Base-by-base conservation (phyloP, 345 rosid genomes). In the Draba incana region DNA sequence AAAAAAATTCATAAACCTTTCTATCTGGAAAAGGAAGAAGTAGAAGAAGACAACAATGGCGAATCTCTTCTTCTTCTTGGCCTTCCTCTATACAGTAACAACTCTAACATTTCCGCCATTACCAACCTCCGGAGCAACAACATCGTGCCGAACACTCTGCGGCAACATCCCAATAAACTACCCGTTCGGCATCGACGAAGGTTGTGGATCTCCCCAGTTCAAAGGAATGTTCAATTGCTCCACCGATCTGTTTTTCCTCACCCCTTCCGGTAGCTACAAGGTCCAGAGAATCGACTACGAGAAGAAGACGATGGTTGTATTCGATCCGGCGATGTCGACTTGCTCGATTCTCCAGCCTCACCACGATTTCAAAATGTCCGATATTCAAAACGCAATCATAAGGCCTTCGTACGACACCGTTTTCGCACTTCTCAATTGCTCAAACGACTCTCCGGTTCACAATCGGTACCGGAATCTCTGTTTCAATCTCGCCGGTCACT, bases 341-440 rank as follows among this genome's bases (percentile, higher is more conserved):
- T 93, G 97, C 84, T 90, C 97, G 14, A 86, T 87, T 41, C 91
- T 93, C 16, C 97, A 88, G 55, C 97, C 98, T n/a, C 94, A 85
- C 79, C 98, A 84, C 63, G 94, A 93, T 73, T 86, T 93, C 74
- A 37, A 78, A 63, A 69, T 93, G 88, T 50, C 92, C 0, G 92
- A 85, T 27, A 59, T 87, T 2, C 94, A 90, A 42, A 81, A 84
- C 13, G 88, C 78, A 11, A 33, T 84, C n/a, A 87, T 93, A 16
- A 86, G 88, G 1, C 97, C 98, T 0, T 77, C 89, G 2, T 72
- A 92, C 31, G 98, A 85, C 84, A 93, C 98, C 48, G 83, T 93
- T 57, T 90, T 87, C 54, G 96, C 91, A 10, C 86, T 93, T 27
- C 66, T 93, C 12, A 93, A 93, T 62, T 93, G 97, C 78, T 84